These are phyloP conservation scores for Bryoerythrophyllum caledonicum DNA, from an alignment of 225 moss, liverwort and hornwort genomes.

Conservation along the genomic window DNA sequence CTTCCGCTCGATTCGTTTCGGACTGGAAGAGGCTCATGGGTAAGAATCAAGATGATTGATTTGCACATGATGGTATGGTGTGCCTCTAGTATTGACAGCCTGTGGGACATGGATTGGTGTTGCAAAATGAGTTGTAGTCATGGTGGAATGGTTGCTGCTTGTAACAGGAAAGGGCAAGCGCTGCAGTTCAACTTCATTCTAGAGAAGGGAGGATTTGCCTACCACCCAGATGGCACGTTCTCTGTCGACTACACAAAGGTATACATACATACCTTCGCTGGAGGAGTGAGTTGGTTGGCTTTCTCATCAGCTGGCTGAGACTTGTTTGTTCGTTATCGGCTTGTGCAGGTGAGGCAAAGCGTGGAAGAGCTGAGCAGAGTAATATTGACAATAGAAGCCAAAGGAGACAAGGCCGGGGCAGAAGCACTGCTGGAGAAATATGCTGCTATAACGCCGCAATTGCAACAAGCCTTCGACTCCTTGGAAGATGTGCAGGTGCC, in stretches of 20 bases:
- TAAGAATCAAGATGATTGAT: conserved; percentile 41
- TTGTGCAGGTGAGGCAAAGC: conserved; percentile 68
- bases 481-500: conserved; percentile 88
- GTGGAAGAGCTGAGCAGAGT: conserved; percentile 76
- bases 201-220: conserved; percentile 83
- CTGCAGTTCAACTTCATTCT: conserved; percentile 88
- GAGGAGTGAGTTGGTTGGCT: conserved; percentile 3
- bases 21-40: conserved; percentile 95
- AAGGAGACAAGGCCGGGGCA: conserved; percentile 81
- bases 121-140: background rate
- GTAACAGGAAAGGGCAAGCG: conserved; percentile 90
- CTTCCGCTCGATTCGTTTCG: conserved; percentile 97
- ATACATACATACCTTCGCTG: conserved; percentile 10
- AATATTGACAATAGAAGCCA: conserved; percentile 88
- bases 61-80: conserved; percentile 7
- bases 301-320: conserved; percentile 7
- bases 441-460: conserved; percentile 78
- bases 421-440: conserved; percentile 65
- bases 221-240: conserved; percentile 70
- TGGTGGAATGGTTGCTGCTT: conserved; percentile 11
- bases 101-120: background rate
- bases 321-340: conserved; percentile 1
- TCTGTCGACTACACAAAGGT: conserved; percentile 81
- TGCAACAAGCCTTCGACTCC: conserved; percentile 57
- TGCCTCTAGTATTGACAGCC: background rate